Evolutionary conservation across 2,329 filamentous ascomycete species (phyloP), one percentile per base, ranked within the genome.

Genomic region (Dactylella cylindrospora): DNA sequence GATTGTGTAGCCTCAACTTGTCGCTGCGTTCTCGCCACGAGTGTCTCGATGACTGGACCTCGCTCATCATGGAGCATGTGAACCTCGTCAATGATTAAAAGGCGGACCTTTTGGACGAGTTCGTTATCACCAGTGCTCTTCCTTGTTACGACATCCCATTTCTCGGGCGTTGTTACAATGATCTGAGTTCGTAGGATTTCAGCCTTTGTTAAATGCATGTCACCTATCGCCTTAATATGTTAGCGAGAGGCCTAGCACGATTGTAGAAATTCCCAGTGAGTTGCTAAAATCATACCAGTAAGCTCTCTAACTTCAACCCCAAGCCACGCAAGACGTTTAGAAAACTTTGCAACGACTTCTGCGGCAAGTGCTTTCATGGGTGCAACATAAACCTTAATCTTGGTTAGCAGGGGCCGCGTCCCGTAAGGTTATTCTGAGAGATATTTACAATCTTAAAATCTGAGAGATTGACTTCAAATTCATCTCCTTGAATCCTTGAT

Each of bases 51-150:
- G 0, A 98, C 94, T 9, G 94, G 90, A 70, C 93, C 93, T 72
- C 93, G 84, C 73, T 97, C 93, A 72, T 98, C 93, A 70, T 98
- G 94, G 69, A 98, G 84, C 94, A 98, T 98, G 71, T 98, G 93
- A 1, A 98, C 93, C 75, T 98, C 93, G 73, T 98, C 93, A 65
- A 98, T 97, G 69, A 98, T 97, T 61, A 98, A 80, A 1, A 98
- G 78, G 8, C 91, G 84, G 19, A 98, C 93, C 72, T 98, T 98
- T 70, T 98, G 93, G 10, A 98, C 94, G 2, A 98, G 80, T 71
- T 97, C 93, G 0, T 93, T 97, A 71, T 98, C 93, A 12, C 94
- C 93, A 0, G 90, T 97, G 53, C 91, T 94, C 74, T 97, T 98
- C 64, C 93, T 81, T 2, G 93, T 98, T 3, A 98, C 88, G 0